Percentiles rank a stretch among this genome's conserved stretches.
These are phyloP conservation scores for Cryptococcus floricola DNA, from an alignment of 1,284 basidiomycete genomes.

Conservation along the genomic window DNA sequence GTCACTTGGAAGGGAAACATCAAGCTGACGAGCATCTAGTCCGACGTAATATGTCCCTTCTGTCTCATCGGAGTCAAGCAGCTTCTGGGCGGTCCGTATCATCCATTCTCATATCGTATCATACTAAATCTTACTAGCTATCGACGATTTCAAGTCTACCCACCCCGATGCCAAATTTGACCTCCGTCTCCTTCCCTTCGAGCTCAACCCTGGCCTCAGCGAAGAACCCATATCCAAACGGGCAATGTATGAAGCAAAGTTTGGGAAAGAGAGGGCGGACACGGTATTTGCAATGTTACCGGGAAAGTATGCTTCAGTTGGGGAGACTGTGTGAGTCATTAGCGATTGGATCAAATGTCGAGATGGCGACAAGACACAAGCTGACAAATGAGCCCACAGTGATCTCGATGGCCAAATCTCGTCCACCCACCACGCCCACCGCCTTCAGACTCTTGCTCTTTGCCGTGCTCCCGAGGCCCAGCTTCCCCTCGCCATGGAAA, in stretches of 20 bases:
- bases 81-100: slow-evolving; percentile 26
- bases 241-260: slow-evolving; percentile 38
- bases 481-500: slow-evolving; percentile 32
- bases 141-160: slow-evolving; percentile 21
- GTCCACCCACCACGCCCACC: slow-evolving; percentile 47
- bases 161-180: slow-evolving; percentile 23
- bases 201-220: slow-evolving; percentile 38
- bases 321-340: slow-evolving; percentile 43
- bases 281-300: slow-evolving; percentile 32
- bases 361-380: not conserved
- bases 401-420: slow-evolving; percentile 40
- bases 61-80: slow-evolving; percentile 42
- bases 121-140: slow-evolving; percentile 12
- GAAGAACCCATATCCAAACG: slow-evolving; percentile 28
- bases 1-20: not conserved
- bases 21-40: slow-evolving; percentile 17
- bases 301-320: slow-evolving; percentile 40
- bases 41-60: slow-evolving; percentile 42
- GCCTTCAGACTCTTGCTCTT: slow-evolving; percentile 38
- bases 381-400: slow-evolving; percentile 12
- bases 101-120: not conserved
- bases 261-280: slow-evolving; percentile 40
- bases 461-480: slow-evolving; percentile 42
- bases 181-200: slow-evolving; percentile 45
- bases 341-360: not conserved